A percentile compares a stretch with the other conserved stretches of the same genome.
Conservation (phyloP, 2,329 filamentous ascomycete species). For the Sporothrix luriei region DNA sequence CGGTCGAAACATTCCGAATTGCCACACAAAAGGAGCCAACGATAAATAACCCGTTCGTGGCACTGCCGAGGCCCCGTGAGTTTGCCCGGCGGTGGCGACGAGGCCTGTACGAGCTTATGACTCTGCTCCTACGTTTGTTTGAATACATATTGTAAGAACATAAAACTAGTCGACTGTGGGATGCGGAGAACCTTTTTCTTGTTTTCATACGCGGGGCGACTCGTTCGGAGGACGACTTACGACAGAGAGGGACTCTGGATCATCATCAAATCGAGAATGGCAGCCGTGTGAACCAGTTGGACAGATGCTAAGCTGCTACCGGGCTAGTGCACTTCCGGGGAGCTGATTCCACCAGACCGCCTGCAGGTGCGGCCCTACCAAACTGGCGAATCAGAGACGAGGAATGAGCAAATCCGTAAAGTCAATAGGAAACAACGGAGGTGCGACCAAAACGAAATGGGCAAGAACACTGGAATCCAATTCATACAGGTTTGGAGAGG, state of each 20-base stretch:
- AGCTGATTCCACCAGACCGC: constrained; percentile 22
- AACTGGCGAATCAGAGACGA: constrained; percentile 11
- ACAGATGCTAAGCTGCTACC: neutral
- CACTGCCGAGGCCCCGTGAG: neutral
- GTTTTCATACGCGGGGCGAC: neutral
- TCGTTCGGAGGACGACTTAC: too few relatives aligned
- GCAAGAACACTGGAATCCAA: neutral
- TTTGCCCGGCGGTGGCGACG: constrained; percentile 1
- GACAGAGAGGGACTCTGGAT: neutral
- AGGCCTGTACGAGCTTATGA: neutral
- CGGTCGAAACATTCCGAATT: neutral
- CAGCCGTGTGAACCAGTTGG: neutral
- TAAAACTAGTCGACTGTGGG: too few relatives aligned
- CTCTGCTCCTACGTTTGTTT: neutral
- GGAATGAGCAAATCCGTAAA: neutral
- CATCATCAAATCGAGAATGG: constrained; percentile 8
- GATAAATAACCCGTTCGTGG: neutral
- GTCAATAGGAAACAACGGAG: neutral
- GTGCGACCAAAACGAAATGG: neutral
- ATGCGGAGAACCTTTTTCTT: too few relatives aligned
- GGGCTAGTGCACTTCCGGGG: constrained; percentile 19
- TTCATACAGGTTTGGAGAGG: neutral
- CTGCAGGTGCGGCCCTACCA: neutral
- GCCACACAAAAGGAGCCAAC: neutral
- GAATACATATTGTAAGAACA: too few relatives aligned